Percentiles rank a stretch among this genome's conserved stretches.
These are phyloP conservation scores for Inga leiocalycina DNA, from an alignment of 306 rosid species.

Conservation along the genomic window DNA sequence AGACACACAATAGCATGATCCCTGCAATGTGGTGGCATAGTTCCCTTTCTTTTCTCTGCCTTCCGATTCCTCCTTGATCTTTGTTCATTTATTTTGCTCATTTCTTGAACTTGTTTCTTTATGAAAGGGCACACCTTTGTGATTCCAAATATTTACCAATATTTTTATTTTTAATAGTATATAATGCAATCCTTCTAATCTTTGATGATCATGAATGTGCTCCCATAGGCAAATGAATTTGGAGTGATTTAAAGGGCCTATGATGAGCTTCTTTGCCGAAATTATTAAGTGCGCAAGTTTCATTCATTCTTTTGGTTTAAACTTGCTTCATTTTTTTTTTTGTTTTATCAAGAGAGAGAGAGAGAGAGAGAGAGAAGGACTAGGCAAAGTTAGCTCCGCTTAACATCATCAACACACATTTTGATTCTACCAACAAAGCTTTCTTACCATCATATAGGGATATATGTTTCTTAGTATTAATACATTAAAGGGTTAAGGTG, in stretches of 20 bases:
- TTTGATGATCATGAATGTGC: neutral
- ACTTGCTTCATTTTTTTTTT: neutral
- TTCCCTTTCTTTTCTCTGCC: neutral
- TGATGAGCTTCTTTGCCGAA: neutral
- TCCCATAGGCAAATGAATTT: neutral
- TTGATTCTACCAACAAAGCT: neutral
- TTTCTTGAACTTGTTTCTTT: too few relatives aligned
- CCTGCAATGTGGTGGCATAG: neutral
- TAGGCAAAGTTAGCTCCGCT: neutral
- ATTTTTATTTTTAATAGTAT: too few relatives aligned
- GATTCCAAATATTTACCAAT: too few relatives aligned
- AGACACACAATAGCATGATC: neutral
- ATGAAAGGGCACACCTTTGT: too few relatives aligned
- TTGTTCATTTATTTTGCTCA: too few relatives aligned
- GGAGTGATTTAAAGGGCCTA: neutral
- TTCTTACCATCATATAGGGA: neutral
- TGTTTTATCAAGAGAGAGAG: too few relatives aligned
- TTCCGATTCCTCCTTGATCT: neutral
- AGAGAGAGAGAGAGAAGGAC: neutral
- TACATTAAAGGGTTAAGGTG: neutral
- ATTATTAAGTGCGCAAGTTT: neutral
- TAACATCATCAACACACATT: neutral
- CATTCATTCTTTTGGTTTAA: too few relatives aligned
- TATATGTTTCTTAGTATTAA: neutral
- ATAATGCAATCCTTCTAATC: too few relatives aligned